Conservation (phyloP, 2,329 filamentous ascomycete species). For the Alternaria metachromatica region DNA sequence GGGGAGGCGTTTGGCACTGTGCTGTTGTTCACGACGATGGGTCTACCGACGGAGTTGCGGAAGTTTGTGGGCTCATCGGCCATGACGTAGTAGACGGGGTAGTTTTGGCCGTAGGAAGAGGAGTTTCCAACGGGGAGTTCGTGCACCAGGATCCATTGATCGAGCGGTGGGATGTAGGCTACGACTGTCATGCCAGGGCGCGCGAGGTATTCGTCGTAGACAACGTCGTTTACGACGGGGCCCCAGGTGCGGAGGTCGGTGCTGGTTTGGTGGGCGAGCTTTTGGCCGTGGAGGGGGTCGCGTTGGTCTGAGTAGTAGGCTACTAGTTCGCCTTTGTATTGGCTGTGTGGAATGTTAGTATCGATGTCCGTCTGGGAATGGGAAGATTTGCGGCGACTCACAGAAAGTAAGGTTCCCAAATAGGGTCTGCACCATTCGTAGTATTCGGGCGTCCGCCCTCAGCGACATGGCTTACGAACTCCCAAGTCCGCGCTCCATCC, state of each 20-base stretch:
- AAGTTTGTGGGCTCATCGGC: constrained; percentile 27
- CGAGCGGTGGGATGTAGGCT: constrained; percentile 22
- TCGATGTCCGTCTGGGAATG: not conserved
- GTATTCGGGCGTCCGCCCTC: constrained; percentile 24
- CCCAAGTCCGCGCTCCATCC: constrained; percentile 26
- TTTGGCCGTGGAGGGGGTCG: constrained; percentile 32
- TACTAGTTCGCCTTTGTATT: constrained; percentile 24
- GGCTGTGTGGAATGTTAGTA: constrained; percentile 7
- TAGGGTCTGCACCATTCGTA: constrained; percentile 28
- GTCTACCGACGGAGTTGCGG: constrained; percentile 14
- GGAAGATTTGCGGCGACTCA: not conserved
- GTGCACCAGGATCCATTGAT: constrained; percentile 33
- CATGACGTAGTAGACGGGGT: constrained; percentile 32
- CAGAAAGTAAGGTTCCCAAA: constrained; percentile 35
- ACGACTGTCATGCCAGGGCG: constrained; percentile 35
- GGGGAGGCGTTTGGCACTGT: constrained; percentile 27
- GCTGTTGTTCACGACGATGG: constrained; percentile 25
- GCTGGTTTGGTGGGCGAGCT: constrained; percentile 30
- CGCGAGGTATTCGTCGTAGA: constrained; percentile 21
- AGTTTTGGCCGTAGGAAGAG: constrained; percentile 20
- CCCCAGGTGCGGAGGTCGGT: constrained; percentile 26
- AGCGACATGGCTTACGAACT: constrained; percentile 33
- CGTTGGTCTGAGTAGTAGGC: constrained; percentile 37
- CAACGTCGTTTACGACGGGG: constrained; percentile 30
- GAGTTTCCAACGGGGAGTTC: constrained; percentile 27